These are phyloP conservation scores for Macrolepiota albuminosa DNA, from an alignment of 768 basidiomycete genomes.

Conservation along the genomic window DNA sequence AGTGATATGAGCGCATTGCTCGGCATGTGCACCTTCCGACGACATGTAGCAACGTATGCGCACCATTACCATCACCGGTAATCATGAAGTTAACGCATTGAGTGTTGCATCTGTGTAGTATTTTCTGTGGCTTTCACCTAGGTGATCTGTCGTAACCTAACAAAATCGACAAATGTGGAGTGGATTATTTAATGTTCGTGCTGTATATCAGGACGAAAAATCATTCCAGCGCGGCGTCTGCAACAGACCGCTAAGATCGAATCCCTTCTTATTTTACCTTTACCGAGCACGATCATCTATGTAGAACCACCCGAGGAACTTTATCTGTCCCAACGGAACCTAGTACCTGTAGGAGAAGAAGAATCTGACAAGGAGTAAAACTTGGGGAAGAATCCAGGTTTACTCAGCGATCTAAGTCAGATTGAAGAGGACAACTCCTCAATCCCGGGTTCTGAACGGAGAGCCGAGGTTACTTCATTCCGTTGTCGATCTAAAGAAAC, in stretches of 20 bases:
- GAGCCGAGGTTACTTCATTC: neutral
- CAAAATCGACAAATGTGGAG: neutral
- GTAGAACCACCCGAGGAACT: constrained; percentile 5
- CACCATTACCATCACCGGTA: neutral
- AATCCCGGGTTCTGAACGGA: constrained; percentile 8
- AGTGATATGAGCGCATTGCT: neutral
- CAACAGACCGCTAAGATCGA: neutral
- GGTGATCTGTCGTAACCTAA: neutral
- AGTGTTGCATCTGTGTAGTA: neutral
- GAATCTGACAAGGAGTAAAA: constrained; percentile 3
- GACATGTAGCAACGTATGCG: neutral
- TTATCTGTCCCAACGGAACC: neutral
- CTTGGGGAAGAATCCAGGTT: constrained; percentile 7
- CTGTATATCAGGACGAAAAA: neutral
- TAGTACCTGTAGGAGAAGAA: constrained; percentile 6
- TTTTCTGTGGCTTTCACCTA: neutral
- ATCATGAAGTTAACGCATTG: neutral
- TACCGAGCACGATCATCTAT: constrained; percentile 8
- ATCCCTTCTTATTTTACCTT: neutral
- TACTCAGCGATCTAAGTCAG: constrained; percentile 8
- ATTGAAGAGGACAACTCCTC: neutral
- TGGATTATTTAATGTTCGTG: neutral
- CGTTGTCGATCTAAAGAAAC: neutral
- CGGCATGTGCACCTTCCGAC: neutral
- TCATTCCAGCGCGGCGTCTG: neutral